These are phyloP conservation scores for Botryotinia narcissicola DNA, from an alignment of 2,329 filamentous ascomycete species.

Conservation along the genomic window DNA sequence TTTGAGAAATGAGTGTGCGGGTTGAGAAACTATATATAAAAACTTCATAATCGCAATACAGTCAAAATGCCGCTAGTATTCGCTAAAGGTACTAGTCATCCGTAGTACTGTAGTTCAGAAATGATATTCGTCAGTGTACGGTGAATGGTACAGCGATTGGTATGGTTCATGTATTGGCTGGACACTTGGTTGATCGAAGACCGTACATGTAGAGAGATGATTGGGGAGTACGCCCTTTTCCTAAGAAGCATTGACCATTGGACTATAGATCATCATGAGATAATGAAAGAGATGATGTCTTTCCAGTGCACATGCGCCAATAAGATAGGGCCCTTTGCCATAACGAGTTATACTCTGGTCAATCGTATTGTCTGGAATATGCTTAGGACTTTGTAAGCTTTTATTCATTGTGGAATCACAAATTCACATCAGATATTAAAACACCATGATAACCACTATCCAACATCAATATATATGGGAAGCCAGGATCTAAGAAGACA, in stretches of 20 bases:
- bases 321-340: neutral
- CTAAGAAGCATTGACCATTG: neutral
- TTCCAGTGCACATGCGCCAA: too few species aligned
- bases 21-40: neutral
- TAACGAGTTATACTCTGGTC: neutral
- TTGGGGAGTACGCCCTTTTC: neutral
- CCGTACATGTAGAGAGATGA: neutral
- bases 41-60: neutral
- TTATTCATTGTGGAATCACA: neutral
- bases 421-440: neutral
- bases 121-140: neutral
- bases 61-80: neutral
- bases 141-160: neutral
- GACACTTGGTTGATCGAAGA: neutral
- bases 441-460: rapidly evolving
- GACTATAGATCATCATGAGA: neutral
- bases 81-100: neutral
- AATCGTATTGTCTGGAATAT: neutral
- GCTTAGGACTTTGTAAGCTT: neutral
- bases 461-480: neutral
- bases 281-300: neutral
- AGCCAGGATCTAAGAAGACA: neutral
- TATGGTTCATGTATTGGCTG: neutral
- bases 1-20: neutral
- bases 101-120: neutral